Base-by-base conservation (phyloP, 805 yeast species). In the Danielia reshetovae region DNA sequence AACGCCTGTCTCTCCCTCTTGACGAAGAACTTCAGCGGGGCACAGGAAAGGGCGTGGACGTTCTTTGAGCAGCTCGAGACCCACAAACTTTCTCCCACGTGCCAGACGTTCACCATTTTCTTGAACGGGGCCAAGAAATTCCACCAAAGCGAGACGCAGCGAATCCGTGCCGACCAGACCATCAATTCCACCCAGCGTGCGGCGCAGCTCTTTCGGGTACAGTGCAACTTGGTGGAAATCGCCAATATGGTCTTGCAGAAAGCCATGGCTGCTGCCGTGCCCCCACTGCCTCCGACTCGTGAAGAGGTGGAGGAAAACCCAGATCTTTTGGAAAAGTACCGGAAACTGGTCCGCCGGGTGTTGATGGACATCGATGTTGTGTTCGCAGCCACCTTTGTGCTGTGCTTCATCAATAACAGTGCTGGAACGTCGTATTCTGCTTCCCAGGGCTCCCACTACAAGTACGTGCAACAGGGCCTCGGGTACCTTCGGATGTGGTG, bases 81-180 rank as follows among this genome's bases (percentile, higher is more conserved):
- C 5, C 43, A 43, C 11, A 27, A 33, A 6, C 23, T 60, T 7
- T 31, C 36, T 2, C 63, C 72, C 4, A 55, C 64, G 39, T 47
- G 53, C 13, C 64, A 59, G 27, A 60, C 72, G 2, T 67, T 63
- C 27, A 60, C 70, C 4, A 64, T 62, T 14, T 55, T 67, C 36
- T 45, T 67, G 15, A 52, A 59, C 31, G 73, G 73, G 2, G 31
- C 58, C 17, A 57, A 53, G 29, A 46, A 45, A 22, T 48, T 42
- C 31, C 38, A 47, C 27, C 36, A 43, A 5, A 16, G 29, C 21
- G 30, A 49, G n/a, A 49, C 52, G 11, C 44, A 46, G 3, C 21
- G 14, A 11, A 35, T 59, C 7, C 32, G 28, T 3, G 33, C 35
- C 5, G 45, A 47, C 33, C 31, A 42, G 3, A 36, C 29, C 7